These are phyloP conservation scores for Fraxinus dipetala DNA, from an alignment of 305 asterid genomes.

Conservation along the genomic window DNA sequence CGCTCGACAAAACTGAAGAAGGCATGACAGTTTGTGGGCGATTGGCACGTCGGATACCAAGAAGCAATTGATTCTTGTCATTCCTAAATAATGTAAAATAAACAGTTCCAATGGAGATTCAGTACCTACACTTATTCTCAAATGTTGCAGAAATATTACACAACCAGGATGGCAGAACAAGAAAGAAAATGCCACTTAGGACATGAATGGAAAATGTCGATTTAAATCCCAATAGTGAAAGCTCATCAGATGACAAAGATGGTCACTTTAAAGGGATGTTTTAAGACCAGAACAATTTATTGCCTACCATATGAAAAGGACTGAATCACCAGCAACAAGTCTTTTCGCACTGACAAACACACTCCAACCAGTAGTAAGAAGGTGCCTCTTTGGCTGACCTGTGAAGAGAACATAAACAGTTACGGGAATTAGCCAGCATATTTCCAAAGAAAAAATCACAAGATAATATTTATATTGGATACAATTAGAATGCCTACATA, in stretches of 20 bases:
- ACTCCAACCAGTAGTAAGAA: slow-evolving; percentile 85
- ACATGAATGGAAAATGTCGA: not conserved
- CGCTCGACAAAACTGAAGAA: slow-evolving; percentile 75
- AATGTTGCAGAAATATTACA: not conserved
- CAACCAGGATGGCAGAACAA: not conserved
- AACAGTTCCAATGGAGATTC: not conserved
- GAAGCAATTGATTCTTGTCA: slow-evolving; percentile 67
- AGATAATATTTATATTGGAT: not conserved
- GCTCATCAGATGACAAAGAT: not conserved
- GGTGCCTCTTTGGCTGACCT: slow-evolving; percentile 88
- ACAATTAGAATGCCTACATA: not conserved
- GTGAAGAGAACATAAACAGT: slow-evolving; percentile 14
- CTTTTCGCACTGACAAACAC: slow-evolving; percentile 77
- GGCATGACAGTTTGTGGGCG: slow-evolving; percentile 79
- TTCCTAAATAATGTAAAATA: slow-evolving; percentile 38
- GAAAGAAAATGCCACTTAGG: not conserved
- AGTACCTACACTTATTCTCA: not conserved
- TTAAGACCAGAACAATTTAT: not conserved
- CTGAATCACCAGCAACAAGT: slow-evolving; percentile 81
- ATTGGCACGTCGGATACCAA: slow-evolving; percentile 72
- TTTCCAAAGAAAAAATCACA: not conserved
- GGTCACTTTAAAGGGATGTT: not conserved
- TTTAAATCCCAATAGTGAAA: not conserved
- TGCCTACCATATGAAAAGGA: slow-evolving; percentile 70
- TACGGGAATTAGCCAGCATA: not conserved